Evolutionary conservation across 305 asterid species (phyloP).

Genomic region (Fraxinus baroniana): DNA sequence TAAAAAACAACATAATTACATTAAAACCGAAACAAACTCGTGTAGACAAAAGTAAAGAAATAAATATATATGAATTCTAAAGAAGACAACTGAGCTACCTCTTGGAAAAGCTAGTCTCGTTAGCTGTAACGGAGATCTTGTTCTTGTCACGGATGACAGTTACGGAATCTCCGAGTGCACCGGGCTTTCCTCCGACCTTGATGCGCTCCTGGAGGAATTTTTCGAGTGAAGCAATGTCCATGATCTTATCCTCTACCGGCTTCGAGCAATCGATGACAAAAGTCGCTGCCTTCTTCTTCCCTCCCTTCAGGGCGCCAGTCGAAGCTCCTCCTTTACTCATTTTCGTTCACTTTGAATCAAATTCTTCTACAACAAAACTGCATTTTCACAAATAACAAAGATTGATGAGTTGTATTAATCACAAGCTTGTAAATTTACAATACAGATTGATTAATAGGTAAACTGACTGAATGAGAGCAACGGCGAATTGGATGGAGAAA

Average conservation of each 20-base stretch:
- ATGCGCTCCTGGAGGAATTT: constrained; percentile 78
- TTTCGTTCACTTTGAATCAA: constrained; percentile 21
- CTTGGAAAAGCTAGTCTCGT: constrained; percentile 58
- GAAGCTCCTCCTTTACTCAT: constrained; percentile 50
- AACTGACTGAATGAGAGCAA: not conserved
- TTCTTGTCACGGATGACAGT: constrained; percentile 59
- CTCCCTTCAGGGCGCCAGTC: constrained; percentile 47
- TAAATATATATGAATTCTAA: not conserved
- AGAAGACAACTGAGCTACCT: constrained; percentile 31
- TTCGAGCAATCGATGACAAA: constrained; percentile 67
- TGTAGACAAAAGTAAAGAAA: not conserved
- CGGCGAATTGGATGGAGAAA: not conserved
- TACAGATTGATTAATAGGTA: not conserved
- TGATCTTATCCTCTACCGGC: constrained; percentile 82
- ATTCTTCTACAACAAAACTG: constrained; percentile 1
- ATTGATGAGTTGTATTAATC: not conserved
- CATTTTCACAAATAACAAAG: not conserved
- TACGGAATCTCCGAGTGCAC: constrained; percentile 73
- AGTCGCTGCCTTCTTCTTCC: constrained; percentile 58
- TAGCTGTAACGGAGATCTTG: constrained; percentile 63
- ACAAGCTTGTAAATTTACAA: not conserved
- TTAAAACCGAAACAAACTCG: not conserved
- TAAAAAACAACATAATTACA: not conserved
- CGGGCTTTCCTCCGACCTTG: constrained; percentile 85
- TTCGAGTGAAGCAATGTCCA: constrained; percentile 75